Evolutionary conservation across 1,284 basidiomycete species (phyloP).

Genomic region (Cutaneotrichosporon curvatum): DNA sequence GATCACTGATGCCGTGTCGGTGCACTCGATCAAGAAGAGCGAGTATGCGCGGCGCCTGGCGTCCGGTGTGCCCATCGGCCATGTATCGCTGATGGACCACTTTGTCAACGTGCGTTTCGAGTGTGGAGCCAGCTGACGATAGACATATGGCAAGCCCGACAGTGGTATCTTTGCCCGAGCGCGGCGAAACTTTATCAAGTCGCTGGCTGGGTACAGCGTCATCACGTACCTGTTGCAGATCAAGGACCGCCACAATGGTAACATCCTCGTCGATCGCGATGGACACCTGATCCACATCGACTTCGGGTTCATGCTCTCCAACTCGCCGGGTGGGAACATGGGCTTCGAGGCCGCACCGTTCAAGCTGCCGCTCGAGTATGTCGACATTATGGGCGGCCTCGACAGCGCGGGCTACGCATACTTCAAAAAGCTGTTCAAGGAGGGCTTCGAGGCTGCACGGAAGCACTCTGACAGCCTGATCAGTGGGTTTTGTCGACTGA

Average conservation of each 20-base stretch:
- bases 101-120: constrained; percentile 63
- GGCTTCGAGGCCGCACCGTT: constrained; percentile 99
- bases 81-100: constrained; percentile 82
- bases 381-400: constrained; percentile 89
- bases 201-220: constrained; percentile 89
- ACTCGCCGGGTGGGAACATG: constrained; percentile 87
- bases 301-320: constrained; percentile 97
- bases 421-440: constrained; percentile 80
- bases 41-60: constrained; percentile 85
- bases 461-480: constrained; percentile 97
- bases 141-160: constrained; percentile 85
- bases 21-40: constrained; percentile 98
- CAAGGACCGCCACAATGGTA: constrained; percentile 98
- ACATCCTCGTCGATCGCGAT: constrained; percentile 90
- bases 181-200: constrained; percentile 87
- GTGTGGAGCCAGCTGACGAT: background rate
- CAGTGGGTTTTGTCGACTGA: constrained; percentile 47
- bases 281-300: constrained; percentile 83
- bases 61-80: constrained; percentile 63
- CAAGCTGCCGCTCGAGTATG: constrained; percentile 88
- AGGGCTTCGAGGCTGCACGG: constrained; percentile 86
- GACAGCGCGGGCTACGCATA: constrained; percentile 70
- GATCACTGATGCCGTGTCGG: constrained; percentile 92
- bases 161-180: constrained; percentile 78
- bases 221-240: constrained; percentile 94